Conservation (phyloP, 2,329 filamentous ascomycete genomes). For the Geoglossum cookeanum region DNA sequence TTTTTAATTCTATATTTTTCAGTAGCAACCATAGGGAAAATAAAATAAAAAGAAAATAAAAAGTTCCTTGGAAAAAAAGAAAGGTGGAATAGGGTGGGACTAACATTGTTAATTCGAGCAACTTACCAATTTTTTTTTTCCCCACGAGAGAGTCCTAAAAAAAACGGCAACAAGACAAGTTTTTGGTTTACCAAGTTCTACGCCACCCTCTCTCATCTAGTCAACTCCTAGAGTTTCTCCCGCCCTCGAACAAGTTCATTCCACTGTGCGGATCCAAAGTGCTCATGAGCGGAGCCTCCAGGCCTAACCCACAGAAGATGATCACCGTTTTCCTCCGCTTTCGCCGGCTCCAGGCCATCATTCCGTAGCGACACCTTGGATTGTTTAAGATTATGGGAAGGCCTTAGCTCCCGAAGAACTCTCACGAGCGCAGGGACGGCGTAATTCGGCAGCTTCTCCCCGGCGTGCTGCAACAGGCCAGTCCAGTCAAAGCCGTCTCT, state of each 20-base stretch:
- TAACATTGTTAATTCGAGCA: too few species aligned
- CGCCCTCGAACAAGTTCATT: neutral
- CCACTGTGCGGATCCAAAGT: neutral
- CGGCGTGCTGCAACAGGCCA: conserved; percentile 31
- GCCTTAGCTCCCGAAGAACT: conserved; percentile 35
- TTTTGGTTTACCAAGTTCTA: too few species aligned
- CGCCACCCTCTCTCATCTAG: too few species aligned
- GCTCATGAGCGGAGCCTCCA: neutral
- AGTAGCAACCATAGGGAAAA: too few species aligned
- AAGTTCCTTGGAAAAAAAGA: too few species aligned
- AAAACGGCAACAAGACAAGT: too few species aligned
- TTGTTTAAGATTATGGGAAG: conserved; percentile 64
- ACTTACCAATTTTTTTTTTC: too few species aligned
- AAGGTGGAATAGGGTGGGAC: too few species aligned
- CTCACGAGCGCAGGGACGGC: conserved; percentile 59
- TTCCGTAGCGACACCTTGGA: conserved; percentile 53
- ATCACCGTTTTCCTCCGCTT: conserved; percentile 23
- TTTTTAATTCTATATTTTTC: too few species aligned
- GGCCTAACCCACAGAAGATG: conserved; percentile 28
- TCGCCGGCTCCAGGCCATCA: conserved; percentile 42
- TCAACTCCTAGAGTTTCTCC: neutral
- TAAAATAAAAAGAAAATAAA: too few species aligned
- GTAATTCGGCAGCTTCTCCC: conserved; percentile 34
- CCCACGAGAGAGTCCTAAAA: too few species aligned
- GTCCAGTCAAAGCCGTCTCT: conserved; percentile 40